These are phyloP conservation scores for Excoecaria cochinchinensis DNA, from an alignment of 345 rosid species.

Conservation along the genomic window DNA sequence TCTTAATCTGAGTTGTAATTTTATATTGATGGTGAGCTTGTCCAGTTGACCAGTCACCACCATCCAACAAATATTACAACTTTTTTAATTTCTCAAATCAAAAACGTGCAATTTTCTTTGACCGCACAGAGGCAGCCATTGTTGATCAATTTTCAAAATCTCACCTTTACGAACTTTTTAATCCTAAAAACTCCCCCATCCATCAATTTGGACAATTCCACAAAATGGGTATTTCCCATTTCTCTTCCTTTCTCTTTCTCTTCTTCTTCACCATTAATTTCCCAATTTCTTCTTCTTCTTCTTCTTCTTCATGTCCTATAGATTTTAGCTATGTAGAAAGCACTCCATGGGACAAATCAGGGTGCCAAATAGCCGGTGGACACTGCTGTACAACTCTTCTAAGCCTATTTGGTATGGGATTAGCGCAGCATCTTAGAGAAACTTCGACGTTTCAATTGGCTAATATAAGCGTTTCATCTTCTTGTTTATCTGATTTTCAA, in stretches of 20 bases:
- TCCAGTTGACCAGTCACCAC: too few relatives aligned
- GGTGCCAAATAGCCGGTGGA: slow-evolving; percentile 24
- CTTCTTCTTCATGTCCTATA: slow-evolving; percentile 45
- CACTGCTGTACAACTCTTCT: slow-evolving; percentile 52
- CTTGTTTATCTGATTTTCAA: slow-evolving; percentile 46
- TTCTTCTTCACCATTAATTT: slow-evolving; percentile 14
- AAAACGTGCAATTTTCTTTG: not conserved
- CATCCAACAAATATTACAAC: not conserved
- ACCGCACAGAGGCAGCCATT: not conserved
- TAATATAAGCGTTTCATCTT: slow-evolving; percentile 21
- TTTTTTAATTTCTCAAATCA: too few relatives aligned
- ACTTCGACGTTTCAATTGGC: slow-evolving; percentile 53
- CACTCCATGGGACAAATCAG: slow-evolving; percentile 56
- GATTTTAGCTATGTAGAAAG: slow-evolving; percentile 52
- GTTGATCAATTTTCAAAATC: not conserved
- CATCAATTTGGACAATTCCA: too few relatives aligned
- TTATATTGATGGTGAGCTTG: not conserved
- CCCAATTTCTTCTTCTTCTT: slow-evolving; percentile 4
- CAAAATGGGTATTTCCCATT: slow-evolving; percentile 17
- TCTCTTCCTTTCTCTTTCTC: slow-evolving; percentile 17
- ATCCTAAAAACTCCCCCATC: not conserved
- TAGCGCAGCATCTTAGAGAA: slow-evolving; percentile 42
- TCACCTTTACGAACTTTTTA: not conserved
- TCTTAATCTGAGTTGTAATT: not conserved
- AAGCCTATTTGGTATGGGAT: slow-evolving; percentile 55